Evolutionary conservation across 306 rosid genomes (phyloP).

Genomic region (Dalbergia cultrata): DNA sequence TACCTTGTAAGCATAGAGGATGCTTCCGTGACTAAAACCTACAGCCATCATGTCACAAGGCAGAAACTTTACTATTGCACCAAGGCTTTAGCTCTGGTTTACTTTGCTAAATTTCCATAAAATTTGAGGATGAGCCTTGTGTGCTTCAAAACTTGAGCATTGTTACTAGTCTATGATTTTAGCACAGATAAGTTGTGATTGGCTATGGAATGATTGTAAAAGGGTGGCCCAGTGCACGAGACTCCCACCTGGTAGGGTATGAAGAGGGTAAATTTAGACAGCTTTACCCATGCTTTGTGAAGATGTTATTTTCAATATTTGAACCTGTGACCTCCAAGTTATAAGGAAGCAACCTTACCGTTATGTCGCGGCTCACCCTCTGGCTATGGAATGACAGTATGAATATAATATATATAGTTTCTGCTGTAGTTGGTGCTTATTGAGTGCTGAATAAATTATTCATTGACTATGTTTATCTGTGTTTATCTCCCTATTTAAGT

Average conservation of each 20-base stretch:
- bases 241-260: too few relatives aligned
- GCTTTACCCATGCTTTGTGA: too few relatives aligned
- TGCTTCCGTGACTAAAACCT: not conserved
- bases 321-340: too few relatives aligned
- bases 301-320: too few relatives aligned
- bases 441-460: not conserved
- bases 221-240: too few relatives aligned
- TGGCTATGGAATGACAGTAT: not conserved
- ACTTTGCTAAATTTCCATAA: not conserved
- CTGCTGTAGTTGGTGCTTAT: constrained; percentile 9
- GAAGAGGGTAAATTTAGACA: too few relatives aligned
- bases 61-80: not conserved
- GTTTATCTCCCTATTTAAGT: constrained; percentile 4
- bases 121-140: not conserved
- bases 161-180: not conserved
- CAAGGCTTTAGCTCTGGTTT: not conserved
- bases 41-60: not conserved
- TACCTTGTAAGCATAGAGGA: not conserved
- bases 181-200: constrained; percentile 17
- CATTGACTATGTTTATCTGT: not conserved
- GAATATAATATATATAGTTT: not conserved
- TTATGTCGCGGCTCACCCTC: too few relatives aligned
- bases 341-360: too few relatives aligned
- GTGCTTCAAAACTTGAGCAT: constrained; percentile 15
- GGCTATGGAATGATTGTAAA: not conserved